Conservation (phyloP, 1,284 basidiomycete species). For the Pisolithus thermaeus region DNA sequence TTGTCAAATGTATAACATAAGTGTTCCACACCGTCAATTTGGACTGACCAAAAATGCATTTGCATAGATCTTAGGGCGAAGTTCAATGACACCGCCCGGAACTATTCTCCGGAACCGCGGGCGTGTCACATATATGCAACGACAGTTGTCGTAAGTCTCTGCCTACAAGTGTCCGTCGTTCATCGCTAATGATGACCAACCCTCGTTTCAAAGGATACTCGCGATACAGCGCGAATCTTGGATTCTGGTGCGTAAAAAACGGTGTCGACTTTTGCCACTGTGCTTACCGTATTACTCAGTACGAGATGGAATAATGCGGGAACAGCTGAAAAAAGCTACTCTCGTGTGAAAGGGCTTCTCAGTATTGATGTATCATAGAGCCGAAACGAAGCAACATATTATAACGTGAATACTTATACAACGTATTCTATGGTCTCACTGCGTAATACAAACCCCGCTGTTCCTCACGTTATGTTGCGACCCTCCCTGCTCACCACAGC, state of each 20-base stretch:
- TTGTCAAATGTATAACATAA: constrained; percentile 36
- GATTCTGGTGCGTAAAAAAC: constrained; percentile 27
- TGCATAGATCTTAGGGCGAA: constrained; percentile 42
- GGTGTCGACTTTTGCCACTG: background rate
- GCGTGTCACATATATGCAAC: constrained; percentile 55
- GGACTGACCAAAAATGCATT: background rate
- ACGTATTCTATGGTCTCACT: constrained; percentile 16
- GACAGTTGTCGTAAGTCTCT: constrained; percentile 49
- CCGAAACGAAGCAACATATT: constrained; percentile 6
- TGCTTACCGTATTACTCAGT: constrained; percentile 31
- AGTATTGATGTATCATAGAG: background rate
- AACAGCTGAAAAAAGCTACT: constrained; percentile 44
- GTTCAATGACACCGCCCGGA: constrained; percentile 51
- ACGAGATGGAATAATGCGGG: constrained; percentile 51
- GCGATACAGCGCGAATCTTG: constrained; percentile 36
- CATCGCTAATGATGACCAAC: background rate
- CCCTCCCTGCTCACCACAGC: background rate
- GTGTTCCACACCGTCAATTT: background rate
- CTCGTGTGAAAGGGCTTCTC: constrained; percentile 28
- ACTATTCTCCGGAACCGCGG: constrained; percentile 42
- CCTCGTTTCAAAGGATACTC: constrained; percentile 33
- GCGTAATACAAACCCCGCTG: constrained; percentile 22
- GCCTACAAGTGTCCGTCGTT: background rate
- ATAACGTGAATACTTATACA: constrained; percentile 14
- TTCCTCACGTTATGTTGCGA: background rate